Conservation (phyloP, 768 basidiomycete genomes). For the Melanogaster broomeanus region DNA sequence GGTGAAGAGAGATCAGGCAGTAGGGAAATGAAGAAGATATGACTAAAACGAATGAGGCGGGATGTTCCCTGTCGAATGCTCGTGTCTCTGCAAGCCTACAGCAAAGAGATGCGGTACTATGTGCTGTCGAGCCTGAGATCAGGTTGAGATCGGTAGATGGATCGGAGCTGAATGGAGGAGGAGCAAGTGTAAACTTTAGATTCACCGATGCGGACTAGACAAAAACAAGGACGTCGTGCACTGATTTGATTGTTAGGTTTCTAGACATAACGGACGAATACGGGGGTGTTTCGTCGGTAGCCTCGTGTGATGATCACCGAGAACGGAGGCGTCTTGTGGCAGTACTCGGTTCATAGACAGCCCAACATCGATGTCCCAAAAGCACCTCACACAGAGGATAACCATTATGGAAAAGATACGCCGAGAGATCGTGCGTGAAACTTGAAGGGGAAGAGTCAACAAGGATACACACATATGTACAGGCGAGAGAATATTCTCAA, state of each 20-base stretch:
- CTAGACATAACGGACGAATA: too few relatives aligned
- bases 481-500: conserved; percentile 18
- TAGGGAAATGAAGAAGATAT: background rate
- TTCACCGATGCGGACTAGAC: conserved; percentile 23
- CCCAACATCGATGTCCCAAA: conserved; percentile 13
- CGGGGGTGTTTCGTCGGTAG: too few relatives aligned
- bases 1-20: too few relatives aligned
- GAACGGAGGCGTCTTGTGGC: conserved; percentile 21
- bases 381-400: conserved; percentile 26
- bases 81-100: too few relatives aligned
- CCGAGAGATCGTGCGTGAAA: conserved; percentile 24
- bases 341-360: conserved; percentile 15
- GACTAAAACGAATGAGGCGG: too few relatives aligned
- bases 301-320: conserved; percentile 30
- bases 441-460: conserved; percentile 25
- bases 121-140: background rate
- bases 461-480: conserved; percentile 34
- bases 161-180: conserved; percentile 30
- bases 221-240: background rate
- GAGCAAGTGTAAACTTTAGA: conserved; percentile 31
- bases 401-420: conserved; percentile 31
- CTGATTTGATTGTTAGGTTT: background rate
- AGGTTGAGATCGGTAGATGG: conserved; percentile 19
- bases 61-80: too few relatives aligned
- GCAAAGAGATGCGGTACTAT: background rate